These are phyloP conservation scores for Gillenia trifoliata DNA, from an alignment of 306 rosid species.

Conservation along the genomic window DNA sequence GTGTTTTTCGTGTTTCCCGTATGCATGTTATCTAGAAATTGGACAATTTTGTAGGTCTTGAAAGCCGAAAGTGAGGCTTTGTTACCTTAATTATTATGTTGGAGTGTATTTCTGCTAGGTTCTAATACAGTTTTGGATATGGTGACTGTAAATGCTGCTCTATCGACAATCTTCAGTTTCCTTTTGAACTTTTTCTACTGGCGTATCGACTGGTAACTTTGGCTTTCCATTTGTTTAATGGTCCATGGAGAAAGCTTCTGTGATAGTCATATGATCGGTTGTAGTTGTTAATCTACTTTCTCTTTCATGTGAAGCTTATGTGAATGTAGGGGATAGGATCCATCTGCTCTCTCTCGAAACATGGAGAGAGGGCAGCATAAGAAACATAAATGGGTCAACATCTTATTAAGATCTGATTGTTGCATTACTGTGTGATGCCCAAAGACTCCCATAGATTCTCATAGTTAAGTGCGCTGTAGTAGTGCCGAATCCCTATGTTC, in stretches of 20 bases:
- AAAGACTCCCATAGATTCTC: neutral
- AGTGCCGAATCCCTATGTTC: neutral
- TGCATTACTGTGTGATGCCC: no score
- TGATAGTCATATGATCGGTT: neutral
- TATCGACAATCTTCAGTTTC: neutral
- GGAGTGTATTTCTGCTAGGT: neutral
- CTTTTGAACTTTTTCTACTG: neutral
- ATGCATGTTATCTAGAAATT: neutral
- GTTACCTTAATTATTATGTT: neutral
- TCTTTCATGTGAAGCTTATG: neutral
- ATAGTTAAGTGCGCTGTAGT: neutral
- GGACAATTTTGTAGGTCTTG: neutral
- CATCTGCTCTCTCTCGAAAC: neutral
- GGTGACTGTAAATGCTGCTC: neutral
- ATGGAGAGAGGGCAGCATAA: neutral
- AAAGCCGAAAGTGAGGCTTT: neutral
- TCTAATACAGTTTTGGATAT: neutral
- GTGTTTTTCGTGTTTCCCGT: neutral
- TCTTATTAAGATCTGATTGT: neutral
- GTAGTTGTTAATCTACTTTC: neutral
- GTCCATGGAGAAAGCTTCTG: neutral
- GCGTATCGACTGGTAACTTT: neutral
- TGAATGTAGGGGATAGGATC: neutral
- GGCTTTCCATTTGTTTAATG: neutral
- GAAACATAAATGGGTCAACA: neutral